phyloP scores from a whole-genome alignment of 2,329 filamentous ascomycete species.

The Purpureocillium lavendulum region DNA sequence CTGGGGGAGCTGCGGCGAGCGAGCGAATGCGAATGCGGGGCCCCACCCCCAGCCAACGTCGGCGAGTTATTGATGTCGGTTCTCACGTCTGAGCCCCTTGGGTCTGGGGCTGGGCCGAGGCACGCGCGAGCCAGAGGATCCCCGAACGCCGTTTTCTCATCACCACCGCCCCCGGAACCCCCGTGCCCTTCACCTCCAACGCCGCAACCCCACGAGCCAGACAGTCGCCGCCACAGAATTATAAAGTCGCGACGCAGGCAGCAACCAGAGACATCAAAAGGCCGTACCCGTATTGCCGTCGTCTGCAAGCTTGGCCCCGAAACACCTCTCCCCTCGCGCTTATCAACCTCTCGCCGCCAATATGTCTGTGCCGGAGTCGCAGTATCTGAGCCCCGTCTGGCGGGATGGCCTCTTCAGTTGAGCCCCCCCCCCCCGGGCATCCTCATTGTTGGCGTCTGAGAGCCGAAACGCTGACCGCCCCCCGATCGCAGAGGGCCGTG shows the following conservation, averaged over 20 bases:
- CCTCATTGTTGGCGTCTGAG: too few species aligned
- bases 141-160: neutral
- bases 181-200: too few species aligned
- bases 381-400: slow-evolving; percentile 80
- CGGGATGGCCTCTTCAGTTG: slow-evolving; percentile 77
- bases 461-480: neutral
- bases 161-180: neutral
- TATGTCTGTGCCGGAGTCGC: slow-evolving; percentile 63
- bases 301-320: too few species aligned
- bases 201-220: too few species aligned
- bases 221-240: neutral
- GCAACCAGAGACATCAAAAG: too few species aligned
- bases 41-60: too few species aligned
- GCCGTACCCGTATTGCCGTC: too few species aligned
- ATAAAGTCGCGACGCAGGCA: too few species aligned
- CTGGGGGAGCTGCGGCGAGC: too few species aligned
- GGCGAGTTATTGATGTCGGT: too few species aligned
- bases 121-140: neutral
- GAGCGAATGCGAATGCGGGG: too few species aligned
- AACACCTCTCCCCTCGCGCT: too few species aligned
- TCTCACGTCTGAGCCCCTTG: neutral
- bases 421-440: neutral
- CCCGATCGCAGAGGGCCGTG: slow-evolving; percentile 62
- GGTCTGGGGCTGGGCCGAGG: neutral
- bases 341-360: neutral